Conservation (phyloP, 1,284 basidiomycete species). For the Polyporus tsugae region DNA sequence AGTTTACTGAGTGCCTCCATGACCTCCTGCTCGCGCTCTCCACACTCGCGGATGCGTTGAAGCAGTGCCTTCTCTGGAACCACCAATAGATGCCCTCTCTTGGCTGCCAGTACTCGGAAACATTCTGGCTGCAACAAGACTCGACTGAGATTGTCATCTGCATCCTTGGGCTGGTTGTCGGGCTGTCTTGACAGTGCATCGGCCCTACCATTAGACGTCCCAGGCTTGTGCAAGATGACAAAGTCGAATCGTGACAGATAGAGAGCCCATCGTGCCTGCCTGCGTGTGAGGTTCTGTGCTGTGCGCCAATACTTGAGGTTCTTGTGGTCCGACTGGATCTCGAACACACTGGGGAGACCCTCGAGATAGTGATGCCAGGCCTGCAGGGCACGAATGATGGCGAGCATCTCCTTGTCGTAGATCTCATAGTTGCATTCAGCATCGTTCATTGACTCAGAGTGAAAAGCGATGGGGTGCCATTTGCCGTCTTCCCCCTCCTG, state of each 20-base stretch:
- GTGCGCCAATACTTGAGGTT: too few relatives aligned
- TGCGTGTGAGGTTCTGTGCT: too few relatives aligned
- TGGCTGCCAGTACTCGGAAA: background rate
- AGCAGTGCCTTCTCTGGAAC: background rate
- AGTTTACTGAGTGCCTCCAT: background rate
- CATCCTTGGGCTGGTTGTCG: constrained; percentile 43
- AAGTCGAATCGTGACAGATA: constrained; percentile 48
- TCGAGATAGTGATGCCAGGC: too few relatives aligned
- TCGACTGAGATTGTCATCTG: constrained; percentile 10
- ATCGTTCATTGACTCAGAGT: too few relatives aligned
- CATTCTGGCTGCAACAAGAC: constrained; percentile 36
- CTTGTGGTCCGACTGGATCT: too few relatives aligned
- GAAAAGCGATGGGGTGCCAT: too few relatives aligned
- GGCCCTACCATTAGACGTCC: constrained; percentile 42
- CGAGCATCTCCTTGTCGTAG: too few relatives aligned
- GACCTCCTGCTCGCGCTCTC: background rate
- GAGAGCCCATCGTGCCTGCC: constrained; percentile 50
- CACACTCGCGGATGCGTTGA: background rate
- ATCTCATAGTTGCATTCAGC: too few relatives aligned
- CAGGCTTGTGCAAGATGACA: constrained; percentile 32
- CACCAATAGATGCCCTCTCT: background rate
- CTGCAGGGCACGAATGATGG: too few relatives aligned
- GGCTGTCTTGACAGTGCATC: constrained; percentile 51
- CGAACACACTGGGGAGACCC: too few relatives aligned
- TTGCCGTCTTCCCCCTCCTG: too few relatives aligned